A percentile compares a stretch with the other conserved stretches of the same genome.
phyloP scores from a whole-genome alignment of 2,329 filamentous ascomycete genomes.

The Colletotrichum agaves region DNA sequence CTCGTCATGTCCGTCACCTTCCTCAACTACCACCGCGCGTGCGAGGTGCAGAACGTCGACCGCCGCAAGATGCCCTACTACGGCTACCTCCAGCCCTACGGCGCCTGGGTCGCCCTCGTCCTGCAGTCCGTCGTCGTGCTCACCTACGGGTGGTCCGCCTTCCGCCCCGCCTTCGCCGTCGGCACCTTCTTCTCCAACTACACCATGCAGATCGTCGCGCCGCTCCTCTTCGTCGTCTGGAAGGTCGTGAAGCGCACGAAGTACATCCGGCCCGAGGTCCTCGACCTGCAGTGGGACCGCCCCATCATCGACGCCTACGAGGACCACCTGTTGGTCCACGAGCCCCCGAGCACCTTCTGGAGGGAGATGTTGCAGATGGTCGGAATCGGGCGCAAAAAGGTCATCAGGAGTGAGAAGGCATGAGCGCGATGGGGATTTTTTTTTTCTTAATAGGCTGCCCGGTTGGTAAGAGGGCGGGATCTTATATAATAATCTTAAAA shows the following conservation, averaged over 20 bases:
- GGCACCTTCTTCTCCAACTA: conserved; percentile 74
- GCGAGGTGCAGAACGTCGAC: conserved; percentile 64
- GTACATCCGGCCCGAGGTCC: conserved; percentile 62
- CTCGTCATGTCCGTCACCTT: conserved; percentile 59
- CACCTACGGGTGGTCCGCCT: conserved; percentile 72
- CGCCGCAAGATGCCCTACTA: conserved; percentile 70
- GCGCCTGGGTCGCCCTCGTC: conserved; percentile 65
- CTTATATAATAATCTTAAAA: neutral
- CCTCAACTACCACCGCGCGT: conserved; percentile 70
- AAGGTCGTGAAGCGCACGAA: conserved; percentile 71
- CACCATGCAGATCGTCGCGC: conserved; percentile 70
- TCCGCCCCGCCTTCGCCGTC: conserved; percentile 66
- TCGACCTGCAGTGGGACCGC: conserved; percentile 69
- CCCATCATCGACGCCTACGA: conserved; percentile 70
- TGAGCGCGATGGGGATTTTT: neutral
- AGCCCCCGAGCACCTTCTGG: conserved; percentile 65
- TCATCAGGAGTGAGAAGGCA: conserved; percentile 38
- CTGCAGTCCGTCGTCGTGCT: conserved; percentile 70
- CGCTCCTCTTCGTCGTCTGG: conserved; percentile 65
- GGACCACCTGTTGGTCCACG: conserved; percentile 41
- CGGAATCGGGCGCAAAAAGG: conserved; percentile 47
- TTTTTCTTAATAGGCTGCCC: no score
- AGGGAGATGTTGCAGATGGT: conserved; percentile 61
- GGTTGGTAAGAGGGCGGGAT: neutral
- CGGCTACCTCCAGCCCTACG: conserved; percentile 74